Base-by-base conservation (phyloP, 345 rosid species). In the Erucastrum elatum region DNA sequence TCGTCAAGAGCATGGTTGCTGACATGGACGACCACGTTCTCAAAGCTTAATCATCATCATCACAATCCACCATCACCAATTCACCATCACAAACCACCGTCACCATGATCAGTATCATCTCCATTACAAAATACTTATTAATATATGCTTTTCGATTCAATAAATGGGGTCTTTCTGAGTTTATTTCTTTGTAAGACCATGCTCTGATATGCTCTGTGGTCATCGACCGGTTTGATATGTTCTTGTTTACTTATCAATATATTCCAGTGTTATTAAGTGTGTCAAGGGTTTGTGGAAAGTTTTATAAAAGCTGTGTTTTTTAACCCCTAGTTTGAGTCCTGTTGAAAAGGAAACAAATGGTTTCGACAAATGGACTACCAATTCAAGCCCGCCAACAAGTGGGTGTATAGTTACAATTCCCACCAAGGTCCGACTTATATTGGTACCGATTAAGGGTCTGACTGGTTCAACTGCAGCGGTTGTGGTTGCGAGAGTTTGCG, bases 11-110 rank as follows among this genome's bases (percentile, higher is more conserved):
- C 73, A 0, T 79, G 74, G 70, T 35, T 51, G 34, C 75, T 60
- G 82, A 73, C 33, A 72, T 79, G 82, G 70, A 74, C 10, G 3
- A 73, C 65, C 82, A 79, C 51, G 75, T 79, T 77, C 7, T 0
- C 27, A 77, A 77, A 71, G 51, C 81, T 71, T 77, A 65, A 77
- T 9, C 59, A 49, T 21, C 61, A 70, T 29, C 31, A 29, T 4
- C 64, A 10, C 56, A 51, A 51, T 51, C 15, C 33, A 25, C 29
- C 62, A 56, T 58, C 30, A 58, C 12, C 27, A 8, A 10, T 39
- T 67, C 71, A 26, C 29, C 39, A 68, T 27, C 37, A 68, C 15
- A 7, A 71, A 13, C 33, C 33, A 25, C 39, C 62, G 25, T 58
- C 30, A 58, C 29, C 61, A 17, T 56, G 61, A 17, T 56, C 62